phyloP scores from a whole-genome alignment of 2,329 filamentous ascomycete species.

The Cladosporium austrohemisphaericum region DNA sequence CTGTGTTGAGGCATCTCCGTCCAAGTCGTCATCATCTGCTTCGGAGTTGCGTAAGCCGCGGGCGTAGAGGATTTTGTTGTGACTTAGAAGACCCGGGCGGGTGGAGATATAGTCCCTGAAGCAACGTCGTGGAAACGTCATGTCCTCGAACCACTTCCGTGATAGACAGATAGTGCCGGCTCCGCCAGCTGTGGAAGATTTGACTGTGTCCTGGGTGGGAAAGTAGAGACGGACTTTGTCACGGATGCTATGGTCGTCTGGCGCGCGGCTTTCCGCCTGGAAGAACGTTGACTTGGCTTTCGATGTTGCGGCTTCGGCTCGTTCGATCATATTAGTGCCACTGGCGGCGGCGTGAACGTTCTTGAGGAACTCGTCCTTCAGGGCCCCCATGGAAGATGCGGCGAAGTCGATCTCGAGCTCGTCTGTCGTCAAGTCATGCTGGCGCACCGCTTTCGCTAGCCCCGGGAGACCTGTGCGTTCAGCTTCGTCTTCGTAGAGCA shows the following conservation, averaged over 20 bases:
- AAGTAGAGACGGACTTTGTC: constrained; percentile 72
- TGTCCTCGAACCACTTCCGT: constrained; percentile 65
- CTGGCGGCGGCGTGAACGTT: constrained; percentile 56
- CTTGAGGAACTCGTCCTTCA: constrained; percentile 65
- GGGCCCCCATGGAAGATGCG: constrained; percentile 73
- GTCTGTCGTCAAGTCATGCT: constrained; percentile 53
- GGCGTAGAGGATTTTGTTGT: constrained; percentile 63
- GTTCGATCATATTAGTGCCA: constrained; percentile 38
- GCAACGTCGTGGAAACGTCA: constrained; percentile 65
- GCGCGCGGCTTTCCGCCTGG: constrained; percentile 23
- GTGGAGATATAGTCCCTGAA: constrained; percentile 73
- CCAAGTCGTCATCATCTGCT: constrained; percentile 10
- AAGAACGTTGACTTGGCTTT: constrained; percentile 17
- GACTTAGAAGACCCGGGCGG: constrained; percentile 71
- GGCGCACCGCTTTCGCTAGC: constrained; percentile 62
- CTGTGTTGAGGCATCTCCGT: neutral
- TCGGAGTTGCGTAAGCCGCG: constrained; percentile 30
- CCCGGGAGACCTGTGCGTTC: constrained; percentile 67
- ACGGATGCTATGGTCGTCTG: constrained; percentile 31
- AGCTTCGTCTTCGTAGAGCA: constrained; percentile 35
- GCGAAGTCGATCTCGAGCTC: constrained; percentile 58
- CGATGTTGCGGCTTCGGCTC: constrained; percentile 6
- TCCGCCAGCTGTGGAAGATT: constrained; percentile 35
- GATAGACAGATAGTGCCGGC: constrained; percentile 83
- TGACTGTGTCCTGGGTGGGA: constrained; percentile 64